These are phyloP conservation scores for Kodamaea arcana DNA, from an alignment of 1,139 yeast species.

Conservation along the genomic window DNA sequence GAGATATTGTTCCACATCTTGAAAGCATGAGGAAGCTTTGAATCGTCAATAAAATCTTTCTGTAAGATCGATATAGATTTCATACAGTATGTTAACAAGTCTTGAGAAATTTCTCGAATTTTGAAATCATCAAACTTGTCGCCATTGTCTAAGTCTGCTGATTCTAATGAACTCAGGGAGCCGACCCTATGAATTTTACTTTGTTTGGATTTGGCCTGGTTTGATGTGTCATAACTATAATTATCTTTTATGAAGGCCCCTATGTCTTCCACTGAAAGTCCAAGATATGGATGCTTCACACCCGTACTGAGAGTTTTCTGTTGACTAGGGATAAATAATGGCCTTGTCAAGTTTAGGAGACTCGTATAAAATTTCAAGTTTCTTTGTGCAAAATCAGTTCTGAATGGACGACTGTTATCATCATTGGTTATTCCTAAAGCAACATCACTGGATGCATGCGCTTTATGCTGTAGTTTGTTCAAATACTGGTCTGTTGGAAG, in stretches of 20 bases:
- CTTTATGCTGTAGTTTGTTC: conserved; percentile 18
- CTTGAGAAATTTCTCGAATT: conserved; percentile 29
- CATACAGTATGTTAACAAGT: conserved; percentile 24
- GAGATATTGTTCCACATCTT: conserved; percentile 11
- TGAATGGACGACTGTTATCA: conserved; percentile 3
- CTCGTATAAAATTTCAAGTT: conserved; percentile 23
- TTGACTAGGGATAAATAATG: conserved; percentile 23
- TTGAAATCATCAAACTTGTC: conserved; percentile 23
- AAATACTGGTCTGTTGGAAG: conserved; percentile 40
- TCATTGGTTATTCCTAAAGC: conserved; percentile 19
- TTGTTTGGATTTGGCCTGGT: conserved; percentile 6
- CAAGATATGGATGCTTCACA: conserved; percentile 19
- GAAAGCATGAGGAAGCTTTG: conserved; percentile 3
- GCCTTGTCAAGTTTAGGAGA: conserved; percentile 18
- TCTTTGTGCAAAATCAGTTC: conserved; percentile 16
- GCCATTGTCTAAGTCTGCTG: neutral
- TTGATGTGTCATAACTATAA: conserved; percentile 12
- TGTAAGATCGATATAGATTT: conserved; percentile 22
- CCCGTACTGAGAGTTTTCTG: conserved; percentile 19
- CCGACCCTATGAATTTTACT: conserved; percentile 7
- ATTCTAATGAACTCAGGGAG: conserved; percentile 6
- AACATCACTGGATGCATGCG: conserved; percentile 13
- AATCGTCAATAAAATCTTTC: conserved; percentile 15
- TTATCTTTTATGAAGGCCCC: conserved; percentile 24
- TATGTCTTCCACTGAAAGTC: conserved; percentile 31